Conservation (phyloP, 805 yeast species). For the Peterozyma xylosa region DNA sequence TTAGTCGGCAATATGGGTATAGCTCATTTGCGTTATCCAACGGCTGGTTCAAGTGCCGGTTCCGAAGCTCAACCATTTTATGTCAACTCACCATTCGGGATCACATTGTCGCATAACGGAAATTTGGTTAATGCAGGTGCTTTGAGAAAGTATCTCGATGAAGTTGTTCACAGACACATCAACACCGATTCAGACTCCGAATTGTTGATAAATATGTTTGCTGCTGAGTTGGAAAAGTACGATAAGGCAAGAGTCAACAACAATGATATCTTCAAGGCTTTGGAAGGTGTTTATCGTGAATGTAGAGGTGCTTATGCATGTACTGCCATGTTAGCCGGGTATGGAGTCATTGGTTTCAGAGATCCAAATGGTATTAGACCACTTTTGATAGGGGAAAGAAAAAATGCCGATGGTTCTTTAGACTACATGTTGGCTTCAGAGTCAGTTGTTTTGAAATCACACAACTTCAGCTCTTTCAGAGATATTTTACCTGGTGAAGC, state of each 20-base stretch:
- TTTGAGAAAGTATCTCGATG: constrained; percentile 76
- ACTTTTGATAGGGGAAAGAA: constrained; percentile 76
- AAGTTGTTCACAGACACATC: constrained; percentile 91
- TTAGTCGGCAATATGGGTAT: constrained; percentile 93
- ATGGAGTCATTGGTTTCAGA: constrained; percentile 90
- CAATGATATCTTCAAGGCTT: constrained; percentile 80
- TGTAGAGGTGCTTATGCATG: constrained; percentile 98
- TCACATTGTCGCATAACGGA: constrained; percentile 87
- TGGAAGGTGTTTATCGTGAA: constrained; percentile 69
- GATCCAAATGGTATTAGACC: constrained; percentile 98
- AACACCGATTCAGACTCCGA: constrained; percentile 97
- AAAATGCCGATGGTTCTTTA: constrained; percentile 53
- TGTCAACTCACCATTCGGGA: constrained; percentile 95
- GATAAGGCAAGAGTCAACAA: constrained; percentile 91
- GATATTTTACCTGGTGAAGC: constrained; percentile 96
- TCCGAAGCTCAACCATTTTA: constrained; percentile 98
- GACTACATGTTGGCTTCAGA: constrained; percentile 97
- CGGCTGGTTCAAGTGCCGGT: constrained; percentile 93
- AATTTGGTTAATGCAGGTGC: constrained; percentile 84
- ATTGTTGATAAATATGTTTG: constrained; percentile 81
- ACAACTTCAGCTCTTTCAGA: constrained; percentile 70
- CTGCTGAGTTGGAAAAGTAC: constrained; percentile 82
- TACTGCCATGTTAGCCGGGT: constrained; percentile 92
- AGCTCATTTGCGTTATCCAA: constrained; percentile 92
- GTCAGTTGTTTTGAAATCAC: constrained; percentile 90